Percentiles rank a stretch among this genome's conserved stretches.
Conservation (phyloP, 495 filamentous ascomycete species). For the Aspergillus wentii region DNA sequence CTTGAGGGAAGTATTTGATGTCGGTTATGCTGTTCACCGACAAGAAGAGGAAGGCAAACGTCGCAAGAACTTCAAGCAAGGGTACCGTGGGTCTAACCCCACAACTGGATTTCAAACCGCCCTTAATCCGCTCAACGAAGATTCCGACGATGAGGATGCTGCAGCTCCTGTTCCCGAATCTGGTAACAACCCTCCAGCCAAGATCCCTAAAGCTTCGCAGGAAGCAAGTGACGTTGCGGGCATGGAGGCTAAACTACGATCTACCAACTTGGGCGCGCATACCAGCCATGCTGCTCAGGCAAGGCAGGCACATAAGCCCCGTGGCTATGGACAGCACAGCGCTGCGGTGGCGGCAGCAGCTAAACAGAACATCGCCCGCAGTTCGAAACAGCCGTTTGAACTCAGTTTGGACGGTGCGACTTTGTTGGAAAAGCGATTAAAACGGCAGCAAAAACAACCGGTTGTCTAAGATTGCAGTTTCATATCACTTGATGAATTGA, state of each 20-base stretch:
- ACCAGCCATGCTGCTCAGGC: slow-evolving; percentile 53
- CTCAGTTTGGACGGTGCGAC: slow-evolving; percentile 87
- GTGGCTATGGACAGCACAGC: slow-evolving; percentile 78
- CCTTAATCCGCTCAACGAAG: slow-evolving; percentile 67
- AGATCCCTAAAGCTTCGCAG: slow-evolving; percentile 61
- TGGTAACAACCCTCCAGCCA: slow-evolving; percentile 49
- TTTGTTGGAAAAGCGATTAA: slow-evolving; percentile 69
- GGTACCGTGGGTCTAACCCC: slow-evolving; percentile 55
- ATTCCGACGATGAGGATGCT: slow-evolving; percentile 56
- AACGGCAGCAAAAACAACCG: slow-evolving; percentile 30
- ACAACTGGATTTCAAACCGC: slow-evolving; percentile 38
- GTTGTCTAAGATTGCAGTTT: slow-evolving; percentile 27
- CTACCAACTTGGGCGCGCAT: slow-evolving; percentile 62
- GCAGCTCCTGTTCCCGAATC: slow-evolving; percentile 38
- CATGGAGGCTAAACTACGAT: slow-evolving; percentile 82
- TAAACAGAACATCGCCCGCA: slow-evolving; percentile 64
- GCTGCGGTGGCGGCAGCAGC: slow-evolving; percentile 72
- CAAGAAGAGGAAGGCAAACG: slow-evolving; percentile 96
- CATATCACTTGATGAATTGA: not conserved
- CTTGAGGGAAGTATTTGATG: slow-evolving; percentile 94
- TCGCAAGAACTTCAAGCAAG: slow-evolving; percentile 69
- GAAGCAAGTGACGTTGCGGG: slow-evolving; percentile 59
- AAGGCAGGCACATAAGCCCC: slow-evolving; percentile 48
- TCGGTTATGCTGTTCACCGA: slow-evolving; percentile 91
- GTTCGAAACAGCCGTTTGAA: slow-evolving; percentile 72